Evolutionary conservation across 192 early-diverging fungal species (phyloP).

Genomic region (Kappamyces sp.): DNA sequence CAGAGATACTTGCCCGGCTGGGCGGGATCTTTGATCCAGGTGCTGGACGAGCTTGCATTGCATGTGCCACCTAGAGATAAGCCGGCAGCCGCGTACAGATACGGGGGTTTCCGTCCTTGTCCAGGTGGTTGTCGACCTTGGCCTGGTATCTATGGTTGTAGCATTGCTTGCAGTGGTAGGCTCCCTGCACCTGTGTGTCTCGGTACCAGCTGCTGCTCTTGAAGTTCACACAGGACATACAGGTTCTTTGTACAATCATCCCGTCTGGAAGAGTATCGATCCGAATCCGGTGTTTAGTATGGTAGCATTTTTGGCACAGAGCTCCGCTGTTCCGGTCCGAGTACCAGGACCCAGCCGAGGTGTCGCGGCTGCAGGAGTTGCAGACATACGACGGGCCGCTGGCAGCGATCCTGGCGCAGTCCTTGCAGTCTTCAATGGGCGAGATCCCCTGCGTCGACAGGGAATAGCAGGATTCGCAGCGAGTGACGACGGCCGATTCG

Average conservation of each 20-base stretch:
- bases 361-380: neutral
- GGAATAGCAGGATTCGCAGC: too few species aligned
- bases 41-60: constrained; percentile 1
- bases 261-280: constrained; percentile 14
- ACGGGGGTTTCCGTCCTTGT: constrained; percentile 6
- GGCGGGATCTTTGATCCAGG: constrained; percentile 8
- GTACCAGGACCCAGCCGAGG: neutral
- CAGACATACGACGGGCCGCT: neutral
- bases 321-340: neutral
- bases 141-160: constrained; percentile 18
- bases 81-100: neutral
- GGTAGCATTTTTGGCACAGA: constrained; percentile 10
- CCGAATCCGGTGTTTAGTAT: constrained; percentile 1
- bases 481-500: neutral
- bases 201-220: constrained; percentile 10
- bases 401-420: constrained; percentile 7
- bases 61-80: constrained; percentile 11
- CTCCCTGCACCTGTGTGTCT: constrained; percentile 11
- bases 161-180: constrained; percentile 15
- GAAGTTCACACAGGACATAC: neutral
- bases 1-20: constrained; percentile 9
- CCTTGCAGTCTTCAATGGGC: constrained; percentile 2
- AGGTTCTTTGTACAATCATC: constrained; percentile 3
- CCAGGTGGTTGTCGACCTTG: neutral
- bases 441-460: neutral